These are phyloP conservation scores for Eucalyptus polybractea DNA, from an alignment of 345 rosid species.

Conservation along the genomic window DNA sequence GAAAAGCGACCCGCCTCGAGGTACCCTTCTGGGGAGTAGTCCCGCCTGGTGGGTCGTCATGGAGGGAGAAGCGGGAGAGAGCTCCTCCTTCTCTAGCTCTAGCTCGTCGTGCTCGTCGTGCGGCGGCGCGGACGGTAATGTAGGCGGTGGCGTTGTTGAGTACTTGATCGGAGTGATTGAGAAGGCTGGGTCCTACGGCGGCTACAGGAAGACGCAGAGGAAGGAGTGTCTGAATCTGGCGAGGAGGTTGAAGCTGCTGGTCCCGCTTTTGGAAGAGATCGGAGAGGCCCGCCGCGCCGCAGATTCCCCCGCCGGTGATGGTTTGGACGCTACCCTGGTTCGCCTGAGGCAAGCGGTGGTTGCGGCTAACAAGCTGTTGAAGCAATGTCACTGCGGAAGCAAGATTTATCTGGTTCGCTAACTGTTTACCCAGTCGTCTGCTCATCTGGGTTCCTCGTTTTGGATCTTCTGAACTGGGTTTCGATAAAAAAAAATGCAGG, in stretches of 20 bases:
- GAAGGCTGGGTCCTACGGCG: constrained; percentile 19
- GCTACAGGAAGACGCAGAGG: constrained; percentile 34
- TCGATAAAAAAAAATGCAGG: constrained; percentile 9
- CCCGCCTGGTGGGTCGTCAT: not conserved
- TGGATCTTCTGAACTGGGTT: not conserved
- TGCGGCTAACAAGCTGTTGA: constrained; percentile 38
- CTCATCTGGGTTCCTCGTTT: not conserved
- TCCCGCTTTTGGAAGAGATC: constrained; percentile 43
- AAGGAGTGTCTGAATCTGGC: constrained; percentile 48
- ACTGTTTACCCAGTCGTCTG: not conserved
- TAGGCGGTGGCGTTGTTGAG: not conserved
- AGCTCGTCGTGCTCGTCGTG: not conserved
- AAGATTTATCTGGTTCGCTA: constrained; percentile 40
- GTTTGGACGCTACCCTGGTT: constrained; percentile 3
- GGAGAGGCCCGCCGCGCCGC: constrained; percentile 10
- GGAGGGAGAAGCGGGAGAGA: not conserved
- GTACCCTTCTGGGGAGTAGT: not conserved
- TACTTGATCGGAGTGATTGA: constrained; percentile 32
- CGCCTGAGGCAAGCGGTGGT: constrained; percentile 27
- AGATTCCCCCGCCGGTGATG: not conserved
- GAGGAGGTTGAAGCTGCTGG: constrained; percentile 45
- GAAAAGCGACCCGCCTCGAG: not conserved
- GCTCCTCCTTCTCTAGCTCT: not conserved
- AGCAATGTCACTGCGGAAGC: constrained; percentile 44
- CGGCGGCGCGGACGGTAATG: not conserved